Base-by-base conservation (phyloP, 1,284 basidiomycete species). In the Cystobasidium slooffiae region DNA sequence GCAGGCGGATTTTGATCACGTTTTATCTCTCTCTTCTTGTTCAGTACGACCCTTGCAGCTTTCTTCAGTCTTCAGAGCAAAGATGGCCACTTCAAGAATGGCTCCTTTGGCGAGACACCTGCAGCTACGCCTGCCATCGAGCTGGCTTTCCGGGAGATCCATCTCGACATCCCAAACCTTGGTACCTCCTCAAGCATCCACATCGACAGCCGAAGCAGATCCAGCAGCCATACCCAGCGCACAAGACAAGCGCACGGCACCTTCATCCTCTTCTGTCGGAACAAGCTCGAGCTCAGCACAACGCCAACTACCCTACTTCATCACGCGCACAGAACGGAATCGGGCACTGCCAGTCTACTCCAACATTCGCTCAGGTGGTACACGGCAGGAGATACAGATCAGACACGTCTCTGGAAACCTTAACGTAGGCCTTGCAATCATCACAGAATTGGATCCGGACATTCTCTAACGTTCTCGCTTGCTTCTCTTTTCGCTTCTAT, bases 321-420 rank as follows among this genome's bases (percentile, higher is more conserved):
- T 68, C 51, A 55, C 66, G 0, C 66, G 66, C n/a, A 59, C 53
- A 22, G 55, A 68, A 37, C 4, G 31, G 24, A 68, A 68, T 49
- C 6, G 43, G 8, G n/a, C 66, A 14, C 44, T 68, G 66, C 53
- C 53, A 20, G 66, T 68, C 37, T 68, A 56, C 55, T 44, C 53
- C 39, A 51, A 68, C 22, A 56, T 59, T 9, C 49, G 52, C 43
- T 0, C 37, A 20, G 66, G 66, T 16, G 66, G 55, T 18, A 56
- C 66, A 56, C 66, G 66, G 39, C 49, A 68, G 43, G 66, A 68
- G 41, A 44, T 68, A 22, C 55, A 44, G 20, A 68, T 68, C 39
- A 37, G 66, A 37, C 66, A 49, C 16, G n/a, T 68, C 1, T 31
- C 52, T n/a, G 66, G 66, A 3, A 24, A 68, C 24, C 18, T 68